Evolutionary conservation across 2,329 filamentous ascomycete species (phyloP), one percentile per base, ranked within the genome.

Genomic region (Dactylonectria macrodidyma): DNA sequence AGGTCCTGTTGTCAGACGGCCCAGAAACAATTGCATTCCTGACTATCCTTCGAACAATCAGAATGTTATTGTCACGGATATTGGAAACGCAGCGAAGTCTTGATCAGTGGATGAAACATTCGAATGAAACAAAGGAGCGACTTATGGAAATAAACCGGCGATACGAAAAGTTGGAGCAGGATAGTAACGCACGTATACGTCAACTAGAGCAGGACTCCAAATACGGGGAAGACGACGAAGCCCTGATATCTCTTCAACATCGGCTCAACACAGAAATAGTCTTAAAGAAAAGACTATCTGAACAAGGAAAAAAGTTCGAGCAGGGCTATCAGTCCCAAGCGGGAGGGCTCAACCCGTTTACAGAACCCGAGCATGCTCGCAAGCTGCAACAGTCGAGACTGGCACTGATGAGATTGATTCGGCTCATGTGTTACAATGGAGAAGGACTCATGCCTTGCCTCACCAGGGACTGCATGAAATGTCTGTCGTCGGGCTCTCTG

Each of bases 371-470:
- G 12, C 41, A 46, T 46, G 41, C 41, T 46, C 41, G 41, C 41
- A 46, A n/a, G 12, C 41, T 46, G 41, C 41, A 46, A 46, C 41
- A 46, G 41, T 46, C 41, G 41, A 46, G 41, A 46, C 41, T 46
- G 41, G 41, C 41, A 46, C 41, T 46, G 41, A 46, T 46, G 41
- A 46, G 41, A 46, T 46, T 46, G 41, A 19, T 46, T 46, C 41
- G 41, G 41, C 41, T 46, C 41, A 46, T 46, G n/a, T 46, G 41
- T 46, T 46, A 46, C 41, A 46, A 46, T 46, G 41, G 41, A 46
- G 14, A 46, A 46, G 41, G 41, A 46, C 41, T n/a, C 41, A 46
- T 46, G 41, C 41, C 41, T 46, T 46, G 41, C 41, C 41, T 46
- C 41, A n/a, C 19, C 14, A 19, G 41, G 41, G n/a, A 5, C 41